These are phyloP conservation scores for Chaetomiaceae sp. DNA, from an alignment of 2,329 filamentous ascomycete genomes.

Conservation along the genomic window DNA sequence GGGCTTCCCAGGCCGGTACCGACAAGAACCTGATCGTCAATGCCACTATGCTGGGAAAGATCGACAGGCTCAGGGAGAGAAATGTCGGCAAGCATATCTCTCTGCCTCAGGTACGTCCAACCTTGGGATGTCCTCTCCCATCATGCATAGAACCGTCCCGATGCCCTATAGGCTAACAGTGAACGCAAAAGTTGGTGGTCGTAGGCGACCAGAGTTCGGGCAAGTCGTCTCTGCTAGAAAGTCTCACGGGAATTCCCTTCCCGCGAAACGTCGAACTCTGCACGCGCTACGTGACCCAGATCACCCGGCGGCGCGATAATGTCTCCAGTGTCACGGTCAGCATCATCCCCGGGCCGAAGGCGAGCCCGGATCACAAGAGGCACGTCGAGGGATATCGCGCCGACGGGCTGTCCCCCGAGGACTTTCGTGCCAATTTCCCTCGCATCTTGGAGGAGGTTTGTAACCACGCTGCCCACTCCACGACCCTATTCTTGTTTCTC, in stretches of 20 bases:
- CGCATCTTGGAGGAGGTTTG: constrained; percentile 16
- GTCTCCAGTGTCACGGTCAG: constrained; percentile 36
- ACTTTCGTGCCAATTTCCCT: constrained; percentile 17
- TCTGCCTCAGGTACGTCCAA: constrained; percentile 20
- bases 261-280: constrained; percentile 29
- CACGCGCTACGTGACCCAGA: constrained; percentile 36
- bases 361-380: constrained; percentile 20
- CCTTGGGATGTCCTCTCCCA: too few species aligned
- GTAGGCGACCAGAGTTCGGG: constrained; percentile 33
- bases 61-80: constrained; percentile 28
- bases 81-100: constrained; percentile 26
- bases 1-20: neutral
- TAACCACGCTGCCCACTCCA: neutral
- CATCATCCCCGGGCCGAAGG: constrained; percentile 36
- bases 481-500: neutral
- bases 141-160: too few species aligned
- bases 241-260: constrained; percentile 31
- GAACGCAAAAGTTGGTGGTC: constrained; percentile 28
- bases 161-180: too few species aligned
- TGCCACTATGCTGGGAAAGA: constrained; percentile 25
- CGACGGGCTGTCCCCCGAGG: constrained; percentile 6
- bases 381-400: constrained; percentile 15
- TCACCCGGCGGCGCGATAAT: constrained; percentile 39
- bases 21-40: constrained; percentile 15
- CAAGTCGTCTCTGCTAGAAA: constrained; percentile 32